A percentile compares a stretch with the other conserved stretches of the same genome.
Evolutionary conservation across 768 basidiomycete species (phyloP).

Genomic region (Suillus placidus): DNA sequence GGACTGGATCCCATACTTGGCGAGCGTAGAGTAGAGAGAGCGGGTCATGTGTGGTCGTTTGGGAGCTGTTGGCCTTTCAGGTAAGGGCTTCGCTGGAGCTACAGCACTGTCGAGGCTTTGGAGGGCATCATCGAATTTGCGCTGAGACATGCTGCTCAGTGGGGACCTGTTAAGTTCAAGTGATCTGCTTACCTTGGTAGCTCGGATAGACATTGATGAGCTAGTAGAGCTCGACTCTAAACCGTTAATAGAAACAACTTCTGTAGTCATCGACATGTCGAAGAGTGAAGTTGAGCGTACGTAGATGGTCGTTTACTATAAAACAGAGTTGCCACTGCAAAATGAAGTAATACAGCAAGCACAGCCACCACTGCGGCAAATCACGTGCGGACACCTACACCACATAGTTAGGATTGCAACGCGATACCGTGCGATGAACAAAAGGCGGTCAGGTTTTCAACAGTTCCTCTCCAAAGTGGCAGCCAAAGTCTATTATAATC

Average conservation of each 20-base stretch:
- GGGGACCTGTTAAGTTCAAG: neutral
- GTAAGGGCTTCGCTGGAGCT: slow-evolving; percentile 33
- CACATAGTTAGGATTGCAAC: neutral
- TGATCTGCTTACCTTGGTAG: slow-evolving; percentile 46
- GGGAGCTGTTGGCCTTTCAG: slow-evolving; percentile 43
- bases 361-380: neutral
- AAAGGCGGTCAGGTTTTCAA: neutral
- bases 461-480: neutral
- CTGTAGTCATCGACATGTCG: neutral
- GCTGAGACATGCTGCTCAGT: slow-evolving; percentile 40
- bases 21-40: slow-evolving; percentile 75
- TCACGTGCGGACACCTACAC: too few species aligned
- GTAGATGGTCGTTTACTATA: neutral
- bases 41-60: slow-evolving; percentile 56
- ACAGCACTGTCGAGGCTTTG: slow-evolving; percentile 70
- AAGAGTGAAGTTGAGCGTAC: neutral
- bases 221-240: slow-evolving; percentile 21
- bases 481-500: neutral
- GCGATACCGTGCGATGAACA: neutral
- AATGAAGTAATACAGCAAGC: neutral
- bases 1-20: slow-evolving; percentile 72
- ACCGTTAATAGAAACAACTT: neutral
- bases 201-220: slow-evolving; percentile 27
- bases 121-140: slow-evolving; percentile 84
- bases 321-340: neutral